Conservation (phyloP, 1,139 yeast genomes). For the Saccharomyces hybrid region DNA sequence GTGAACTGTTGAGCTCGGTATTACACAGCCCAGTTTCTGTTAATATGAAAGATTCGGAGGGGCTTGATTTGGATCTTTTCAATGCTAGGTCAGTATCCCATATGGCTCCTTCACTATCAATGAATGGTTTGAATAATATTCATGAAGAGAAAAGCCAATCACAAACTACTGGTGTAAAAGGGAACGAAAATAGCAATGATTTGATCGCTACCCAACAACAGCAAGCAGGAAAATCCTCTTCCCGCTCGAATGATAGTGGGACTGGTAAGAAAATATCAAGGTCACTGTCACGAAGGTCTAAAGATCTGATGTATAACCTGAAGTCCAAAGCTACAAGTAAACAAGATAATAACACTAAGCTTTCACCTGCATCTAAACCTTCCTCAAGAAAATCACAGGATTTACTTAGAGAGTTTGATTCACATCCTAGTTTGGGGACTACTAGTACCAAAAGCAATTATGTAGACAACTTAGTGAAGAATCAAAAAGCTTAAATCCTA, state of each 20-base stretch:
- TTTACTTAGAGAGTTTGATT: neutral
- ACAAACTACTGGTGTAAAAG: neutral
- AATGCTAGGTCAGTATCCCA: neutral
- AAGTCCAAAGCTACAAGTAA: slow-evolving; percentile 1
- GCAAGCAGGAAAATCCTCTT: neutral
- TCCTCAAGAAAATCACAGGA: neutral
- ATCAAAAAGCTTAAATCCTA: neutral
- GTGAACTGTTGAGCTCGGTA: neutral
- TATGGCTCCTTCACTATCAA: neutral
- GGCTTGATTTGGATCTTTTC: neutral
- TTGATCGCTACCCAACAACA: too few relatives aligned
- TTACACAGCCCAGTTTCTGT: neutral
- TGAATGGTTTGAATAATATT: neutral
- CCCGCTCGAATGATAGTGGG: neutral
- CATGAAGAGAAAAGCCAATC: neutral
- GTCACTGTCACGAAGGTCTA: slow-evolving; percentile 5
- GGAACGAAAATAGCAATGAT: neutral
- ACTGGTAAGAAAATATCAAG: slow-evolving; percentile 2
- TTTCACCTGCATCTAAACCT: slow-evolving; percentile 5
- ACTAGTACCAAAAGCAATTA: neutral
- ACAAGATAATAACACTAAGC: neutral
- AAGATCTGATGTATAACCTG: slow-evolving; percentile 4
- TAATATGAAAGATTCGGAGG: neutral
- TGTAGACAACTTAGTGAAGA: neutral
- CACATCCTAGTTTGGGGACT: neutral